phyloP scores from a whole-genome alignment of 305 asterid species.

The Euphrasia arctica region DNA sequence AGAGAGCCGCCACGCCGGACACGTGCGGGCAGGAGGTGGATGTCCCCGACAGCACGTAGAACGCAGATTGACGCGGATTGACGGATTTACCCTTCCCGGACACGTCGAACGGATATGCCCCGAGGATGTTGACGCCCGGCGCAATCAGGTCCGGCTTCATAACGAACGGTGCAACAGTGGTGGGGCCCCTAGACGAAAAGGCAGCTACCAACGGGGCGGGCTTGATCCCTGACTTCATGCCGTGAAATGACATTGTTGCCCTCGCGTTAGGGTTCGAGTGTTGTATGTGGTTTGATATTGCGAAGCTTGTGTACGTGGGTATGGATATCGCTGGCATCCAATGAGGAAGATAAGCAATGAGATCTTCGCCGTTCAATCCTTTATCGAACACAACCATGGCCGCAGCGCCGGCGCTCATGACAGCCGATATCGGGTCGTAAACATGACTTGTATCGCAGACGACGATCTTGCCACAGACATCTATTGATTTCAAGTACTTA shows the following conservation, averaged over 20 bases:
- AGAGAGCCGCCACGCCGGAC: slow-evolving; percentile 75
- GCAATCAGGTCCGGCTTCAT: slow-evolving; percentile 57
- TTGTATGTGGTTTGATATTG: slow-evolving; percentile 36
- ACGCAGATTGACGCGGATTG: slow-evolving; percentile 48
- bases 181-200: slow-evolving; percentile 81
- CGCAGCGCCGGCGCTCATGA: slow-evolving; percentile 56
- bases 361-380: slow-evolving; percentile 63
- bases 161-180: slow-evolving; percentile 34
- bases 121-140: neutral
- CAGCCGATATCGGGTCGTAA: slow-evolving; percentile 40
- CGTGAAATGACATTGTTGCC: slow-evolving; percentile 59
- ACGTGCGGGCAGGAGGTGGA: slow-evolving; percentile 93
- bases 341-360: slow-evolving; percentile 56
- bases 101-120: neutral
- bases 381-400: slow-evolving; percentile 57
- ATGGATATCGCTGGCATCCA: slow-evolving; percentile 61
- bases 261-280: slow-evolving; percentile 41
- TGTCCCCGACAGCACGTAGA: slow-evolving; percentile 74
- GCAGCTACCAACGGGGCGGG: slow-evolving; percentile 93
- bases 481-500: slow-evolving; percentile 41
- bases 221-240: slow-evolving; percentile 50
- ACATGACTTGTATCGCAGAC: slow-evolving; percentile 38
- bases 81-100: slow-evolving; percentile 19
- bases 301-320: slow-evolving; percentile 40
- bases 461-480: slow-evolving; percentile 66